These are phyloP conservation scores for Mrakia gelida DNA, from an alignment of 768 basidiomycete genomes.

Conservation along the genomic window DNA sequence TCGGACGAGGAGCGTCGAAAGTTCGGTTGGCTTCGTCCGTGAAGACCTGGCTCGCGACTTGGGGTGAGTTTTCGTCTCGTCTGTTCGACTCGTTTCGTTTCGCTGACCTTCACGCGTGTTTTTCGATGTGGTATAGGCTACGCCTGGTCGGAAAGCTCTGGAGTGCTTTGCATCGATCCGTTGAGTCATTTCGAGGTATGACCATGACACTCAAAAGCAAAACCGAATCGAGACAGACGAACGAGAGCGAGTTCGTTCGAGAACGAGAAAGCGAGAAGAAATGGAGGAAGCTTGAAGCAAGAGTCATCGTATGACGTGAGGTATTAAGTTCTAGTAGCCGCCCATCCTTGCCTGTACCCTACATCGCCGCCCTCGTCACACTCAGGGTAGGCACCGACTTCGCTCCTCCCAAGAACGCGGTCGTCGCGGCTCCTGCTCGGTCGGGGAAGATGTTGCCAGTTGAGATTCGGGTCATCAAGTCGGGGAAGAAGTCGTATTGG, in stretches of 20 bases:
- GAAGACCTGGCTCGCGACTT: slow-evolving; percentile 84
- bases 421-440: not conserved
- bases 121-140: slow-evolving; percentile 52
- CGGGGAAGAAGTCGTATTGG: slow-evolving; percentile 18
- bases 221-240: too few species aligned
- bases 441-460: not conserved
- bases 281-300: too few species aligned
- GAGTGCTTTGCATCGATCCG: slow-evolving; percentile 76
- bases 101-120: not conserved
- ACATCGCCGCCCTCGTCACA: not conserved
- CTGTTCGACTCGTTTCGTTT: not conserved
- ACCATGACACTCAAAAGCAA: not conserved
- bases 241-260: too few species aligned
- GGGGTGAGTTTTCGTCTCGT: slow-evolving; percentile 45
- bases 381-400: slow-evolving; percentile 8
- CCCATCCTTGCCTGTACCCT: too few species aligned
- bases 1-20: slow-evolving; percentile 71
- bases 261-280: too few species aligned
- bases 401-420: not conserved
- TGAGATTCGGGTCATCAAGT: not conserved
- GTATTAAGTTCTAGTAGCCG: too few species aligned
- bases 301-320: too few species aligned
- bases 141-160: slow-evolving; percentile 89
- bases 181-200: slow-evolving; percentile 23
- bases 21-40: slow-evolving; percentile 78